A percentile compares a stretch with the other conserved stretches of the same genome.
These are phyloP conservation scores for Aspergillus ibericus DNA, from an alignment of 2,329 filamentous ascomycete species.

Conservation along the genomic window DNA sequence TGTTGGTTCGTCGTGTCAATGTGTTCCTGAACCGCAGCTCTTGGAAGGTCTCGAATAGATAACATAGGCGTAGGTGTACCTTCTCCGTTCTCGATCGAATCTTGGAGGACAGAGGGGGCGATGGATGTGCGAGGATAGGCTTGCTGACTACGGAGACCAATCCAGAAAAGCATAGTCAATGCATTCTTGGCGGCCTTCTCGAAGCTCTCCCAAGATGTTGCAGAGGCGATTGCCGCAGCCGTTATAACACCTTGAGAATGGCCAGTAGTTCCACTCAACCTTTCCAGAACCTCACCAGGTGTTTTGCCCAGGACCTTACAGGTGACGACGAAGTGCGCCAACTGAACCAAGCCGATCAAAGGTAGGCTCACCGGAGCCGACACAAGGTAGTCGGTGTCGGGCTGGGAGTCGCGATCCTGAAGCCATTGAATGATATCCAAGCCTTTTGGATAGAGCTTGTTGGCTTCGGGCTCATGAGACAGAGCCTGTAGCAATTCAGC, in stretches of 20 bases:
- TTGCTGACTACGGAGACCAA: conserved; percentile 94
- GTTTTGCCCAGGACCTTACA: conserved; percentile 88
- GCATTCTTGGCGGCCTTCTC: conserved; percentile 75
- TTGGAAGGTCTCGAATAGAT: conserved; percentile 89
- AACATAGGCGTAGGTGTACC: conserved; percentile 97
- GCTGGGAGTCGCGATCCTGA: conserved; percentile 81
- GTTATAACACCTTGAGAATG: conserved; percentile 97
- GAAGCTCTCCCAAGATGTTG: conserved; percentile 91
- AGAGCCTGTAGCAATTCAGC: conserved; percentile 86
- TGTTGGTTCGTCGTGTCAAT: conserved; percentile 97
- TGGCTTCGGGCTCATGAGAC: conserved; percentile 77
- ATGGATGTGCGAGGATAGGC: conserved; percentile 94
- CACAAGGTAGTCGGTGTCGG: conserved; percentile 90
- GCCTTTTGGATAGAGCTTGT: conserved; percentile 97
- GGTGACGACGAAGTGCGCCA: conserved; percentile 92
- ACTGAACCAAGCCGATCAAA: conserved; percentile 90
- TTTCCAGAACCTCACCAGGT: conserved; percentile 81
- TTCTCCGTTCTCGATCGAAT: conserved; percentile 91
- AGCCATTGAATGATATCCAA: conserved; percentile 94
- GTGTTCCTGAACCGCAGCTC: conserved; percentile 88
- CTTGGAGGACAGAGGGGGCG: conserved; percentile 83
- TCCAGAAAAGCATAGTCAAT: conserved; percentile 96
- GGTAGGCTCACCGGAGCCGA: conserved; percentile 95
- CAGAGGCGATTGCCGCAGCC: conserved; percentile 85
- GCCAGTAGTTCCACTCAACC: conserved; percentile 84